Evolutionary conservation across 2,329 filamentous ascomycete species (phyloP).

Genomic region (Alternaria ventricosa): DNA sequence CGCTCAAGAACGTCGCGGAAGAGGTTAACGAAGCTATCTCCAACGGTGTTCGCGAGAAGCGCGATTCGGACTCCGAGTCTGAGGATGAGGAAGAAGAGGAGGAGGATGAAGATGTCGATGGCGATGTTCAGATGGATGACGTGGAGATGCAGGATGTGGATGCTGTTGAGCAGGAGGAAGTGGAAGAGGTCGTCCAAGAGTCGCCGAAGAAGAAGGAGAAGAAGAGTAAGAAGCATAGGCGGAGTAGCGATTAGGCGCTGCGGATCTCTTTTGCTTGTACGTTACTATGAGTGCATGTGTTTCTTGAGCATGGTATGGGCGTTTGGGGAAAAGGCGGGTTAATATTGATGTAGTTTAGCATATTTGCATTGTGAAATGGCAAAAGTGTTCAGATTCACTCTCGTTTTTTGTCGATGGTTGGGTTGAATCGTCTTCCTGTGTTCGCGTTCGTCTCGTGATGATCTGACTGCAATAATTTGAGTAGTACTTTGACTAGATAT

Average conservation of each 20-base stretch:
- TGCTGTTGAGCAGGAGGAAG: background rate
- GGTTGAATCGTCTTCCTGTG: too few relatives aligned
- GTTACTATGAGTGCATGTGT: constrained; percentile 4
- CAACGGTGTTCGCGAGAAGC: constrained; percentile 11
- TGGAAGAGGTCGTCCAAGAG: constrained; percentile 3
- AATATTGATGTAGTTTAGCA: constrained; percentile 4
- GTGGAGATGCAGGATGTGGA: constrained; percentile 13
- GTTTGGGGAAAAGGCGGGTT: constrained; percentile 6
- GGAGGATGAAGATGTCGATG: constrained; percentile 10
- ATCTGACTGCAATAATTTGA: too few relatives aligned
- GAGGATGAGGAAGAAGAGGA: constrained; percentile 20
- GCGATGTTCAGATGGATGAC: constrained; percentile 22
- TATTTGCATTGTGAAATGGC: background rate
- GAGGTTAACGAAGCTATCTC: constrained; percentile 17
- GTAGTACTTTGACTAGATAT: too few relatives aligned
- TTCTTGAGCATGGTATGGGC: constrained; percentile 4
- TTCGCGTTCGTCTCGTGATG: too few relatives aligned
- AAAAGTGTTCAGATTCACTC: background rate
- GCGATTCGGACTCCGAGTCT: constrained; percentile 15
- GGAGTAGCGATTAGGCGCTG: background rate
- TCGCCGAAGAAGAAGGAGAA: constrained; percentile 9
- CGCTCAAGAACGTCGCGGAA: constrained; percentile 25
- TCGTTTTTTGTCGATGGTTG: too few relatives aligned
- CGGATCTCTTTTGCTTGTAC: background rate
- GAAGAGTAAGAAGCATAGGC: constrained; percentile 16